phyloP scores from a whole-genome alignment of 2,329 filamentous ascomycete genomes.

The Aureobasidium sp. region DNA sequence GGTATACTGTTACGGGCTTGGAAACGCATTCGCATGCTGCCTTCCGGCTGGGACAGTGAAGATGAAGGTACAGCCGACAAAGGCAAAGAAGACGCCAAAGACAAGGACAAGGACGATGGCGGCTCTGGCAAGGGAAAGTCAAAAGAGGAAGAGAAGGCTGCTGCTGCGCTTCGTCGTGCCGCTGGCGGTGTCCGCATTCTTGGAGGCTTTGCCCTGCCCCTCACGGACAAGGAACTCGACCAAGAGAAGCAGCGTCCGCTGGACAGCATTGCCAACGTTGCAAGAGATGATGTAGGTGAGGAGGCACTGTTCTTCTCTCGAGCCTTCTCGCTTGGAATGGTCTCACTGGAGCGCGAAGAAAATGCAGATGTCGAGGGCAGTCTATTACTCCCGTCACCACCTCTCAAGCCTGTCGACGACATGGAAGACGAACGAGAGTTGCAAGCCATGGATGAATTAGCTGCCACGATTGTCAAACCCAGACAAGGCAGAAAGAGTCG shows the following conservation, averaged over 20 bases:
- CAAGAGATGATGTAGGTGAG: constrained; percentile 70
- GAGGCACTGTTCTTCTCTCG: constrained; percentile 49
- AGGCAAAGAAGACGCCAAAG: constrained; percentile 13
- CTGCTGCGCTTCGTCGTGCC: constrained; percentile 43
- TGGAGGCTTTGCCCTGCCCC: constrained; percentile 31
- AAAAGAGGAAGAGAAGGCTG: constrained; percentile 14
- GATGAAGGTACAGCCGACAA: constrained; percentile 25
- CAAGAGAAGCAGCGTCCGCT: constrained; percentile 8
- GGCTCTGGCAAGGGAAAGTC: constrained; percentile 23
- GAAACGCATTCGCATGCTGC: constrained; percentile 50
- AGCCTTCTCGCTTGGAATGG: background rate
- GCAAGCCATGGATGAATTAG: constrained; percentile 10
- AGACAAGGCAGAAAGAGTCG: constrained; percentile 6
- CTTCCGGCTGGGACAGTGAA: constrained; percentile 42
- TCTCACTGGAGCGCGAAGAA: background rate
- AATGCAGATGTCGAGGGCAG: background rate
- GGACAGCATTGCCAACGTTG: constrained; percentile 26
- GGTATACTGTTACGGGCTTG: constrained; percentile 62
- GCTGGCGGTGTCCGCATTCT: constrained; percentile 23
- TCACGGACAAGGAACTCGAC: constrained; percentile 13
- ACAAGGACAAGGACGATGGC: constrained; percentile 17
- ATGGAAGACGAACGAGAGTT: constrained; percentile 19
- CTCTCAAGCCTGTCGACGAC: constrained; percentile 15
- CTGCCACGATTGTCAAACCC: constrained; percentile 1
- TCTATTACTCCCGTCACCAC: constrained; percentile 1